phyloP scores from a whole-genome alignment of 192 early-diverging fungal species.

The Phlyctochytrium planicorne region DNA sequence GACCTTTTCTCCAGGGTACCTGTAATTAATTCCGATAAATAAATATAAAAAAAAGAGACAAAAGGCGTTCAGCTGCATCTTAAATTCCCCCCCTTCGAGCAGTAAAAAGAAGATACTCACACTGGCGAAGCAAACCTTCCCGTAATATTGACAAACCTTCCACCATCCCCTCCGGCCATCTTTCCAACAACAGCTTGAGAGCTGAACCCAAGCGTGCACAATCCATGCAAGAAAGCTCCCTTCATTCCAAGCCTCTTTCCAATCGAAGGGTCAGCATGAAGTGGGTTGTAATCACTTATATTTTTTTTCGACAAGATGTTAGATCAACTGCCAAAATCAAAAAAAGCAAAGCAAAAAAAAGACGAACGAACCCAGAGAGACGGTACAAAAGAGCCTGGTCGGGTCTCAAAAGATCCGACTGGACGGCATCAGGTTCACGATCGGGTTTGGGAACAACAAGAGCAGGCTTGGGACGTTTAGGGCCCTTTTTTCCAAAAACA shows the following conservation, averaged over 20 bases:
- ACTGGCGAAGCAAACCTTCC: constrained; percentile 70
- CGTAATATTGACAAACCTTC: constrained; percentile 59
- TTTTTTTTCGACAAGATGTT: constrained; percentile 15
- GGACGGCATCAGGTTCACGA: constrained; percentile 60
- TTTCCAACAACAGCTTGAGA: constrained; percentile 59
- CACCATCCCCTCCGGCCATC: constrained; percentile 53
- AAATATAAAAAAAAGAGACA: background rate
- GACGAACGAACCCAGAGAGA: constrained; percentile 68
- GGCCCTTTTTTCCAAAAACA: constrained; percentile 45
- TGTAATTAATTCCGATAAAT: no score
- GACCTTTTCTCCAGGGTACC: constrained; percentile 75
- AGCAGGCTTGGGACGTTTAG: constrained; percentile 63
- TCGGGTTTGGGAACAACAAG: constrained; percentile 41
- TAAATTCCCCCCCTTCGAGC: background rate
- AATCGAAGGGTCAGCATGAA: constrained; percentile 70
- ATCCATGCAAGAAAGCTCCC: constrained; percentile 70
- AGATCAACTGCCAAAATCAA: background rate
- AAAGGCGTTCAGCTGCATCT: background rate
- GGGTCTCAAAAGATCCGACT: constrained; percentile 38
- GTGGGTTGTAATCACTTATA: constrained; percentile 77
- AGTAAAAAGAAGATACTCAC: constrained; percentile 1
- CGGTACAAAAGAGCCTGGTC: constrained; percentile 72
- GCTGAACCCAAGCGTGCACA: constrained; percentile 54
- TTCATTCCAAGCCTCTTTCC: constrained; percentile 69
- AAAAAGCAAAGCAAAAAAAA: constrained; percentile 7